phyloP scores from a whole-genome alignment of 176 grass and related monocot genomes.

The Rhynchospora breviuscula region DNA sequence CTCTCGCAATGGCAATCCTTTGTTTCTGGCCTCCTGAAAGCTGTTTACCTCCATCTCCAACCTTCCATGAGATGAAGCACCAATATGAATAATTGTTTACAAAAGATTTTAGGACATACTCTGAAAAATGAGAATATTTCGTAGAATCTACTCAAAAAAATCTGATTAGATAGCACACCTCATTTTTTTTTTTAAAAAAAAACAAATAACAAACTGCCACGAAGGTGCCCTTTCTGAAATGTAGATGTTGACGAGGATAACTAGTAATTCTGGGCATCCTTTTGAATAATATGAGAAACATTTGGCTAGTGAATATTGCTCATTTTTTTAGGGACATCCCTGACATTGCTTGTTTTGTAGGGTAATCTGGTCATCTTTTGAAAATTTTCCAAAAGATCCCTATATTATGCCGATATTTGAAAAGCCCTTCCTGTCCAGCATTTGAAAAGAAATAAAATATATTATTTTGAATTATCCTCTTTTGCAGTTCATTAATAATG shows the following conservation, averaged over 20 bases:
- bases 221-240: not conserved
- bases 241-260: not conserved
- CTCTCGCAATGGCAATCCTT: conserved; percentile 49
- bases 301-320: not conserved
- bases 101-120: not conserved
- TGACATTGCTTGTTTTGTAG: not conserved
- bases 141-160: not conserved
- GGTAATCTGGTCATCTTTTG: not conserved
- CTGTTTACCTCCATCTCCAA: conserved; percentile 55
- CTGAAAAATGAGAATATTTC: not conserved
- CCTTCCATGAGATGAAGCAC: conserved; percentile 12
- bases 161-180: not conserved
- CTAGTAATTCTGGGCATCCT: not conserved
- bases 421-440: not conserved
- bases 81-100: not conserved
- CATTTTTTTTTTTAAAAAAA: not conserved
- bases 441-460: not conserved
- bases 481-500: not conserved
- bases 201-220: not conserved
- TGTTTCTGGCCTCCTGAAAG: conserved; percentile 70
- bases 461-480: not conserved
- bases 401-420: not conserved
- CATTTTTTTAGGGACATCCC: not conserved
- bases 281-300: not conserved
- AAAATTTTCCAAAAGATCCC: not conserved